Evolutionary conservation across 2,329 filamentous ascomycete species (phyloP), one percentile per base, ranked within the genome.

Genomic region (Raffaelea ambrosiae): DNA sequence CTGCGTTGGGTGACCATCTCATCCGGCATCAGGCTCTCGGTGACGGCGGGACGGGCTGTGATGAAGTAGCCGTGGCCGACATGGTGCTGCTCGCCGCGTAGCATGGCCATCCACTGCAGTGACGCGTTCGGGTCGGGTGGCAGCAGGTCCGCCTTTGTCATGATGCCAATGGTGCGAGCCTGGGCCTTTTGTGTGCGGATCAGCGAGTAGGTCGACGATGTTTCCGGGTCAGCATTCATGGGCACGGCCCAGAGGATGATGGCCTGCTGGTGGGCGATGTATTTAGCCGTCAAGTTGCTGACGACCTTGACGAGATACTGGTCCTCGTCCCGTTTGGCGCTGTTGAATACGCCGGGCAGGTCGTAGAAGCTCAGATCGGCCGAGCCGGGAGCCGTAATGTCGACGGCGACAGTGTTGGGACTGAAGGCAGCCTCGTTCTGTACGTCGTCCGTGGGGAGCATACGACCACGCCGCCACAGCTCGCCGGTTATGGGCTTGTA

Each of bases 361-460:
- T 95, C 89, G 51, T 87, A 91, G 56, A 95, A 94, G 0, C 84
- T 88, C 0, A 95, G 61, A 5, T 87, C 81, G 0, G 87, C 83
- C 0, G 91, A 72, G 0, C 71, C 73, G 0, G 85, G 84, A 0
- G 83, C 84, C 0, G 79, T 79, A 22, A 95, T 88, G 46, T 88
- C 78, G 0, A 95, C 69, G 0, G 82, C 76, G 0, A 95, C 82
- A 0, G 89, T 74, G 54, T 95, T 95, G 0, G 89, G 89, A 0
- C 84, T 88, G 54, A 94, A 94, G 9, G 86, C 81, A 0, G 83
- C 80, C 5, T 77, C 64, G 0, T 73, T 71, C 5, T 47, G 49
- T 19, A 35, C 21, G 5, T 3, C 11, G 13, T 43, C 29, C 7
- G 31, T 36, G 7, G 26, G 26, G 7, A 29, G 26, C 26, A 7